These are phyloP conservation scores for Cyberlindnera meyerae DNA, from an alignment of 805 yeast species.

Conservation along the genomic window DNA sequence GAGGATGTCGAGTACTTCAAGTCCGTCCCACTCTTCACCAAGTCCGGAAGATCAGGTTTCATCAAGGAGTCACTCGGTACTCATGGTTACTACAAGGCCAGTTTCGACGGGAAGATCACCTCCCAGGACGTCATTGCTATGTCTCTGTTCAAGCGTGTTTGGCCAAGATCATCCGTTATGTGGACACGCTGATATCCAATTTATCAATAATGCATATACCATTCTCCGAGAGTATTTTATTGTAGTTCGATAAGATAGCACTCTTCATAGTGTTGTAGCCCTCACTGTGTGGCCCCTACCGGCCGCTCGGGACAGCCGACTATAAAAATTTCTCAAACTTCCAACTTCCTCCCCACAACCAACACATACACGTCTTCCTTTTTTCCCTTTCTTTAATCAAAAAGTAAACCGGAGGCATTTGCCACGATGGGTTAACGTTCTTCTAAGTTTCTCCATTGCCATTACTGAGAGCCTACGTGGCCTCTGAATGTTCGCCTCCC, in stretches of 20 bases:
- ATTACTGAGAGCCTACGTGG: conserved; percentile 25
- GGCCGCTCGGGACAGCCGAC: neutral
- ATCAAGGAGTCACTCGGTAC: conserved; percentile 96
- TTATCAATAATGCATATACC: too few species aligned
- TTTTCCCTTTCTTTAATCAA: conserved; percentile 27
- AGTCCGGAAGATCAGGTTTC: conserved; percentile 88
- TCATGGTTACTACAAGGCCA: conserved; percentile 96
- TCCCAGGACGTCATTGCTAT: conserved; percentile 92
- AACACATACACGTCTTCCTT: conserved; percentile 3
- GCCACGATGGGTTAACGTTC: conserved; percentile 29
- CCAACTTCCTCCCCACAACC: conserved; percentile 4
- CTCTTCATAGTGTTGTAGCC: conserved; percentile 1
- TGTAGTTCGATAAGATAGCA: too few species aligned
- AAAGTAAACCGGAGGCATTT: conserved; percentile 30
- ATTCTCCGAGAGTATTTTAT: too few species aligned
- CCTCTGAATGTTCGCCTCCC: conserved; percentile 28
- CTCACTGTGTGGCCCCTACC: conserved; percentile 10
- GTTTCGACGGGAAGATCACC: conserved; percentile 83
- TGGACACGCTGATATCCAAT: conserved; percentile 25
- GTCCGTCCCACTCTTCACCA: conserved; percentile 88
- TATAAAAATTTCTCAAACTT: conserved; percentile 7
- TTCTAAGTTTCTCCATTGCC: conserved; percentile 29
- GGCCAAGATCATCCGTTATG: conserved; percentile 59
- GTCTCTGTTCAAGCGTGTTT: conserved; percentile 89
- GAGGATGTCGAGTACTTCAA: conserved; percentile 88